Base-by-base conservation (phyloP, 768 basidiomycete species). In the Sarcodon sp. region DNA sequence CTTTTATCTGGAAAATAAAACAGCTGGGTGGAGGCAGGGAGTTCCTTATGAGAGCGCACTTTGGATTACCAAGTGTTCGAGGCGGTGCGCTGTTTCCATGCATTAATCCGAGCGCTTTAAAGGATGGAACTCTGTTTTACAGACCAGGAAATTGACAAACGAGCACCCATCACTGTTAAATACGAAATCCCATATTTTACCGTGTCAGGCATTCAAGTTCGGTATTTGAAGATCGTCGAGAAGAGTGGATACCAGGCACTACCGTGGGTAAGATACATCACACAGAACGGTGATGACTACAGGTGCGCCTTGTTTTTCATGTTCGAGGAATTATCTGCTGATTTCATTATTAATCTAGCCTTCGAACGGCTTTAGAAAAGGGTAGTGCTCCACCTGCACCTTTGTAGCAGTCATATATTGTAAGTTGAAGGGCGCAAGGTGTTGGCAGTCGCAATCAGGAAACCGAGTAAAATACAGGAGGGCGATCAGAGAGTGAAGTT, bases 111-210 rank as follows among this genome's bases (percentile, higher is more conserved):
- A 44, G 13, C 7, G 34, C 33, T 7, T 21, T 13, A 37, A 32
- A 33, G 35, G 33, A 15, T 27, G 51, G 34, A 49, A 46, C 39
- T 11, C 13, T 39, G 11, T 39, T 7, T 44, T 45, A 5, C 54
- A 76, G 77, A 79, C 58, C 79, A 80, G 66, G 90, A 93, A 39
- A 67, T 76, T 35, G 91, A 93, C 53, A 89, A 90, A 59, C 84
- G 90, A 16, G 83, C 92, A 8, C 96, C 96, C 1, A 96, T 98
- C 53, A 88, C 88, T 0, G 94, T 97, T 62, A 92, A 90, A 65
- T 99, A 92, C 53, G 94, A 98, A 68, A 97, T 99, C 37, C 94
- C 96, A 0, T 98, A 98, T 67, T 98, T 97, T 63, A 98, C 94
- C 0, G 91, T 96, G 4, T 93, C 91, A 0, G 93, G 93, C 4